A percentile compares a stretch with the other conserved stretches of the same genome.
phyloP scores from a whole-genome alignment of 2,329 filamentous ascomycete genomes.

The Elsinoe arachidis region DNA sequence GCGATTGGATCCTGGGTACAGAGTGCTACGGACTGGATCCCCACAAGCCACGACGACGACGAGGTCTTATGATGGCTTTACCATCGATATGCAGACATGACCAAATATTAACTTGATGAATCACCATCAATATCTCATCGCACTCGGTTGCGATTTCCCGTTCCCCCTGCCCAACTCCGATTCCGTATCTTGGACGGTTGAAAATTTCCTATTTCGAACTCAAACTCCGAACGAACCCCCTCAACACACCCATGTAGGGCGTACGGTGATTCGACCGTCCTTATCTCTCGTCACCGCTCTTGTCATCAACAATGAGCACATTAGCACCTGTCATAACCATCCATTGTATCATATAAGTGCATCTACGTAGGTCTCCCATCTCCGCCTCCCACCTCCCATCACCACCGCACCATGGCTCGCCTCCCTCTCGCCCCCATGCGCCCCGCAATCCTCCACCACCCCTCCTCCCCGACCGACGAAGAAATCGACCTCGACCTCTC shows the following conservation, averaged over 20 bases:
- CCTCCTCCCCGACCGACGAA: not conserved
- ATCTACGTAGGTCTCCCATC: not conserved
- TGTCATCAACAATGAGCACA: not conserved
- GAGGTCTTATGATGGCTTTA: not conserved
- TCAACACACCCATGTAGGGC: not conserved
- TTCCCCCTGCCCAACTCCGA: not conserved
- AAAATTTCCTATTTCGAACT: slow-evolving; percentile 1
- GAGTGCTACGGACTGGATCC: not conserved
- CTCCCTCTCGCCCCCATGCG: not conserved
- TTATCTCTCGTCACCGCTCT: not conserved
- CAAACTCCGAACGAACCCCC: not conserved
- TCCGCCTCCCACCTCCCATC: not conserved
- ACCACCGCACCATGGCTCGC: not conserved
- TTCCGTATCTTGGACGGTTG: not conserved
- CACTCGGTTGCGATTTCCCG: not conserved
- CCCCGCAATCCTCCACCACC: not conserved
- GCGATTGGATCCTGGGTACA: not conserved
- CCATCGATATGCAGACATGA: not conserved
- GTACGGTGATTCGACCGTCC: not conserved
- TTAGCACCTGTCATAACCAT: not conserved
- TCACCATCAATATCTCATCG: not conserved
- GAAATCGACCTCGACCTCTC: not conserved
- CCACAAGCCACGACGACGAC: not conserved
- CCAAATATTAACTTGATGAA: not conserved
- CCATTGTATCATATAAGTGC: not conserved